A percentile compares a stretch with the other conserved stretches of the same genome.
phyloP scores from a whole-genome alignment of 169 alveolate species.

The Perkinsus chesapeaki region DNA sequence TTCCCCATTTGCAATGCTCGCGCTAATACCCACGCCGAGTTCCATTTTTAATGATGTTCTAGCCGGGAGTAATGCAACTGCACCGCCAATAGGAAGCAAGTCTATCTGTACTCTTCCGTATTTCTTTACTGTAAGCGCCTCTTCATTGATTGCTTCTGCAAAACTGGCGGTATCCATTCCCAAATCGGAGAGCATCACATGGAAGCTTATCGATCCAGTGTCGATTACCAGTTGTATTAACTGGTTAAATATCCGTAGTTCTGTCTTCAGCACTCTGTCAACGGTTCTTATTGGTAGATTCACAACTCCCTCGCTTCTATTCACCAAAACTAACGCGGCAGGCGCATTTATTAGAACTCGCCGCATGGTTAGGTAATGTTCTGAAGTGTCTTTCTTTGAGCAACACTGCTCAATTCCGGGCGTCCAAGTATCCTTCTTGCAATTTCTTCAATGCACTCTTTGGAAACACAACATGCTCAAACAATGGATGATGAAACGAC shows the following conservation, averaged over 20 bases:
- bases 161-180: no score
- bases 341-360: no score
- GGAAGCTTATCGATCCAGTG: not conserved
- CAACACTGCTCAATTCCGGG: not conserved
- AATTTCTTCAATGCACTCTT: not conserved
- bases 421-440: no score
- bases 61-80: no score
- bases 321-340: no score
- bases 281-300: not conserved
- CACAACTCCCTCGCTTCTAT: not conserved
- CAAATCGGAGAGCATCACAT: no score
- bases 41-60: not conserved
- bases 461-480: not conserved
- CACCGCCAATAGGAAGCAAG: no score
- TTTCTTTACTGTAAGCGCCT: not conserved
- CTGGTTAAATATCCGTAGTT: not conserved
- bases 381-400: no score
- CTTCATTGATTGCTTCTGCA: not conserved
- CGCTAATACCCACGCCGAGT: not conserved
- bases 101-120: not conserved
- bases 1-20: not conserved
- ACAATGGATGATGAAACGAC: not conserved
- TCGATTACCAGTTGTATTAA: not conserved
- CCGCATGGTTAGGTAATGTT: no score
- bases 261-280: not conserved